phyloP scores from a whole-genome alignment of 208 protist genomes.

The Leptomonas seymouri region DNA sequence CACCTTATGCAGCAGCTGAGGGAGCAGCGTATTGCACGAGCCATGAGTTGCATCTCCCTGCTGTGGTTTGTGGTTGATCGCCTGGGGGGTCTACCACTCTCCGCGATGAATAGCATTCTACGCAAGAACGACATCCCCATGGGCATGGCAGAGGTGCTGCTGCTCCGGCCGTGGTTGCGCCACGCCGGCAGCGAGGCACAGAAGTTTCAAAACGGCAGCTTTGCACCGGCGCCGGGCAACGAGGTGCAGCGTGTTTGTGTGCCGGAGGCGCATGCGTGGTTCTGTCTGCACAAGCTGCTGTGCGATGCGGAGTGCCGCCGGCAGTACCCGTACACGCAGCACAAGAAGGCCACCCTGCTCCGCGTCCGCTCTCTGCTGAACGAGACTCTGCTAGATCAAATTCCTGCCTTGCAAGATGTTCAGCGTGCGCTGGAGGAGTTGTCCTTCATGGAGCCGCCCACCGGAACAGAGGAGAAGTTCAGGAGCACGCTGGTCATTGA shows the following conservation, averaged over 20 bases:
- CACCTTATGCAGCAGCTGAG: constrained; percentile 53
- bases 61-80: constrained; percentile 92
- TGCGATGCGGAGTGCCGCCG: constrained; percentile 81
- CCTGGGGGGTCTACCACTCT: constrained; percentile 69
- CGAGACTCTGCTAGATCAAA: constrained; percentile 91
- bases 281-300: constrained; percentile 89
- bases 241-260: constrained; percentile 81
- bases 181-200: constrained; percentile 36
- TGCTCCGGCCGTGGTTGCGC: constrained; percentile 84
- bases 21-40: constrained; percentile 50
- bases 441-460: constrained; percentile 86
- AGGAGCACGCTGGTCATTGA: constrained; percentile 84
- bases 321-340: constrained; percentile 81
- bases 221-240: constrained; percentile 45
- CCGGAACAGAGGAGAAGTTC: constrained; percentile 91
- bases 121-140: constrained; percentile 88
- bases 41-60: constrained; percentile 82
- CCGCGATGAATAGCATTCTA: constrained; percentile 73
- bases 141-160: constrained; percentile 76
- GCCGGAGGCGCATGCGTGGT: constrained; percentile 90
- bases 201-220: constrained; percentile 79
- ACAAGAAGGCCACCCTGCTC: constrained; percentile 84
- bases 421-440: constrained; percentile 91
- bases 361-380: constrained; percentile 75
- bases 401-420: constrained; percentile 81